phyloP scores from a whole-genome alignment of 2,329 filamentous ascomycete species.

The Tolypocladium amazonense region DNA sequence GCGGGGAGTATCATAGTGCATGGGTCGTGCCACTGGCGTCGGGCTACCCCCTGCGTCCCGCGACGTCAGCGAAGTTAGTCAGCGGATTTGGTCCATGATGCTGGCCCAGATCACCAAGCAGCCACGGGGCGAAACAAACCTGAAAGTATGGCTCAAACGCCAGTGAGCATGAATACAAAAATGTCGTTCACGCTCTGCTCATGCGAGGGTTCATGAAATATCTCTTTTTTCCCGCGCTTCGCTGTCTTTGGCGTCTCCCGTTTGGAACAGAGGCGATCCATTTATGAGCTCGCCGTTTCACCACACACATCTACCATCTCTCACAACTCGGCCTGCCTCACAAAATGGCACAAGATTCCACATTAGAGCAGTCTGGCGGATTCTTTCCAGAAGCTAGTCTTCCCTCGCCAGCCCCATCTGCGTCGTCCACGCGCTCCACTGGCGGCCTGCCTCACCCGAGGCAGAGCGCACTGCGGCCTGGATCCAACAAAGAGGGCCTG shows the following conservation, averaged over 20 bases:
- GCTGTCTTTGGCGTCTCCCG: neutral
- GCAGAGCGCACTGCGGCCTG: slow-evolving; percentile 38
- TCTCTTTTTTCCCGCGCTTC: neutral
- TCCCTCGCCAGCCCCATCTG: slow-evolving; percentile 45
- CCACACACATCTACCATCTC: neutral
- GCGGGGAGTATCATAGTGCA: neutral
- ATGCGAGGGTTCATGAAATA: neutral
- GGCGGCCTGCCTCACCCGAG: slow-evolving; percentile 45
- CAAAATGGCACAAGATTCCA: neutral
- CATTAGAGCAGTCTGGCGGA: slow-evolving; percentile 29
- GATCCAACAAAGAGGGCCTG: slow-evolving; percentile 49
- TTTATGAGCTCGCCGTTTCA: neutral
- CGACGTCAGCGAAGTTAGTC: slow-evolving; percentile 1
- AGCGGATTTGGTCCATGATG: neutral
- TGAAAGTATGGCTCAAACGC: neutral
- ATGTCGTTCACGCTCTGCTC: neutral
- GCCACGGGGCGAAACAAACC: neutral
- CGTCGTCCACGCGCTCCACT: slow-evolving; percentile 27
- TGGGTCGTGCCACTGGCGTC: neutral
- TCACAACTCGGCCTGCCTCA: neutral
- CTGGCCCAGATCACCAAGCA: neutral
- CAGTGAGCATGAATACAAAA: neutral
- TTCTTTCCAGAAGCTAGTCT: slow-evolving; percentile 37
- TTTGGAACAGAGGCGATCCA: no score
- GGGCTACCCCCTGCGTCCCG: neutral